Evolutionary conservation across 2,329 filamentous ascomycete species (phyloP).

Genomic region (Aspergillus sp.): DNA sequence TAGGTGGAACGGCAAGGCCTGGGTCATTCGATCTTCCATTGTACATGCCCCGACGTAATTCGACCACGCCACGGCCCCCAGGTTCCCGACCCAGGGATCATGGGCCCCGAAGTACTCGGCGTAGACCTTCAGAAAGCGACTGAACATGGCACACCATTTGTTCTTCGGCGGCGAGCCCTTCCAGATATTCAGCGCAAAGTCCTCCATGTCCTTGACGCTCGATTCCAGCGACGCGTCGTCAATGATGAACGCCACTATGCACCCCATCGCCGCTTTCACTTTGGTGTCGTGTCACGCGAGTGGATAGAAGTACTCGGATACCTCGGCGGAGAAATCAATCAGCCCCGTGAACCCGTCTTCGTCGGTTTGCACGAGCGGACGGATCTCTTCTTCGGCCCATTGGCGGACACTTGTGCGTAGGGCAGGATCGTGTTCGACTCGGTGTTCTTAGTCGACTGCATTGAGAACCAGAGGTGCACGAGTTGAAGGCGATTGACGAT

Average conservation of each 20-base stretch:
- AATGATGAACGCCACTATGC: not conserved
- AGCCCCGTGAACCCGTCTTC: not conserved
- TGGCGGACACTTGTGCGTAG: not conserved
- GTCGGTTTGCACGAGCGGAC: not conserved
- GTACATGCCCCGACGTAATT: not conserved
- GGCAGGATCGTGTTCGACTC: not conserved
- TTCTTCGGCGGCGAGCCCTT: not conserved
- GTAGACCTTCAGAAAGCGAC: not conserved
- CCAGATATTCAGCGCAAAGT: not conserved
- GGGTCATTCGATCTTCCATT: not conserved
- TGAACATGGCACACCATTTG: not conserved
- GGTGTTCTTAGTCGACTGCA: not conserved
- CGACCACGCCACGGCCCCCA: not conserved
- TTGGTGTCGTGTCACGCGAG: not conserved
- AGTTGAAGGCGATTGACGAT: not conserved
- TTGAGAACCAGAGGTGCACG: not conserved
- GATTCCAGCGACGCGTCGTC: not conserved
- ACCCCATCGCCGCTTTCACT: not conserved
- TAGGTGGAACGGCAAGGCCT: not conserved
- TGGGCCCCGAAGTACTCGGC: not conserved
- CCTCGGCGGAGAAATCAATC: not conserved
- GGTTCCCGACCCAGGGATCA: not conserved
- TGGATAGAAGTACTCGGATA: not conserved
- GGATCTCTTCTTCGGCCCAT: not conserved
- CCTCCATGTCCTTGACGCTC: not conserved